A percentile compares a stretch with the other conserved stretches of the same genome.
phyloP scores from a whole-genome alignment of 106 monocot genomes.

The Phalaenopsis aphrodite region DNA sequence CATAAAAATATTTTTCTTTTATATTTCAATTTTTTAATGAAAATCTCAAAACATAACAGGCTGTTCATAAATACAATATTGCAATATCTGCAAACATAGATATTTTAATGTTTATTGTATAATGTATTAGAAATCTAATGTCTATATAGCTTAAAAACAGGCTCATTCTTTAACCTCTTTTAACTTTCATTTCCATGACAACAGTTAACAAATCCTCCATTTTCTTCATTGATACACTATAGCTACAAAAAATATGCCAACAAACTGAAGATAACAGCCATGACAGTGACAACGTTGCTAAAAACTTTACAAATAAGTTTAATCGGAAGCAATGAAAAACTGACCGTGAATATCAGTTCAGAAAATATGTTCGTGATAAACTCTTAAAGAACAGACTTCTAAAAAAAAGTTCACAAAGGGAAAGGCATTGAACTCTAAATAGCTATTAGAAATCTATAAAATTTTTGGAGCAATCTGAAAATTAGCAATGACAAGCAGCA shows the following conservation, averaged over 20 bases:
- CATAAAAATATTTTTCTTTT: background rate
- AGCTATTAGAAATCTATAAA: background rate
- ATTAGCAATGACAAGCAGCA: background rate
- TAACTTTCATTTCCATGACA: background rate
- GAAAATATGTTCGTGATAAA: background rate
- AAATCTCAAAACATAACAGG: background rate
- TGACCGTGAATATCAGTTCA: too few species aligned
- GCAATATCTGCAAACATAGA: background rate
- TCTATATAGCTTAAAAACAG: background rate
- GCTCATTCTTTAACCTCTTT: background rate
- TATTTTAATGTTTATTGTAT: background rate
- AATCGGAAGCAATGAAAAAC: background rate
- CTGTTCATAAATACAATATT: background rate
- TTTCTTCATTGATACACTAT: background rate
- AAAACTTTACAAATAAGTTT: background rate
- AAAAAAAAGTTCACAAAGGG: background rate
- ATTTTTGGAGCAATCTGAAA: background rate
- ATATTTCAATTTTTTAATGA: background rate
- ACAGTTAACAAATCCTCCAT: background rate
- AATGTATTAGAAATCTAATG: background rate
- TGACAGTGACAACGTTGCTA: background rate
- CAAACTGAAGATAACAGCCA: conserved; percentile 3
- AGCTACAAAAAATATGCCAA: background rate
- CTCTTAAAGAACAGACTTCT: background rate
- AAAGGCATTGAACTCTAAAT: background rate